Evolutionary conservation across 768 basidiomycete species (phyloP), one percentile per base, ranked within the genome.

Genomic region (Boletus subparvulus): DNA sequence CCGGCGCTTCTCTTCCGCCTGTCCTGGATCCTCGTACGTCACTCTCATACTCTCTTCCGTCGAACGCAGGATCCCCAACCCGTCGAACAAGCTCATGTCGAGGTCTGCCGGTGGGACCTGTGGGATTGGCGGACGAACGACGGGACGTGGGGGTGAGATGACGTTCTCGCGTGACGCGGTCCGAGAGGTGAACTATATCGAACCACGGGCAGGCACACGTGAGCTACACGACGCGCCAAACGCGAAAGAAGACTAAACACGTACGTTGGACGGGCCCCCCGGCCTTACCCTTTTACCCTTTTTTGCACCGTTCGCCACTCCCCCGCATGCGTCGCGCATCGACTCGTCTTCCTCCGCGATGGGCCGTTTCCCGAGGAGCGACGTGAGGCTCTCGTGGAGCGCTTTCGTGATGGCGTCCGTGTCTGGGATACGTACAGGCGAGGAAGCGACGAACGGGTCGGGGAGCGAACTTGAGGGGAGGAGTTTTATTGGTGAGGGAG

Each of bases 291-390:
- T 69, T 50, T 77, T 77, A 2, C 73, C 73, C 48, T 65, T 68
- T 46, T 63, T 69, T 39, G 54, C 59, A 2, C 58, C 61, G 6
- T 58, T 62, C 10, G 48, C 46, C 0, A 26, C 45, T 11, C 19
- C 48, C 2, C 26, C 59, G 13, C 58, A 63, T 4, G 50, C 40
- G 1, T 56, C 56, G 17, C 67, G 71, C 47, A 44, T 55, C 28
- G 26, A 46, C 12, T 57, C 60, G 36, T 78, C 78, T 4, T 77
- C 76, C 12, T 78, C 78, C 4, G 74, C 72, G 0, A 78, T 71
- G 11, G 77, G 76, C 10, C 88, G 78, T 68, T 92, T 92, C 10
- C 88, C 89, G 16, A 92, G 74, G 53, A 90, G 69, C 21, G 82
- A 80, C 6, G 83, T 82, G 47, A 91, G 82, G 57, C 83, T 87